Base-by-base conservation (phyloP, 2,329 filamentous ascomycete genomes). In the Trichoderma simmonsii region DNA sequence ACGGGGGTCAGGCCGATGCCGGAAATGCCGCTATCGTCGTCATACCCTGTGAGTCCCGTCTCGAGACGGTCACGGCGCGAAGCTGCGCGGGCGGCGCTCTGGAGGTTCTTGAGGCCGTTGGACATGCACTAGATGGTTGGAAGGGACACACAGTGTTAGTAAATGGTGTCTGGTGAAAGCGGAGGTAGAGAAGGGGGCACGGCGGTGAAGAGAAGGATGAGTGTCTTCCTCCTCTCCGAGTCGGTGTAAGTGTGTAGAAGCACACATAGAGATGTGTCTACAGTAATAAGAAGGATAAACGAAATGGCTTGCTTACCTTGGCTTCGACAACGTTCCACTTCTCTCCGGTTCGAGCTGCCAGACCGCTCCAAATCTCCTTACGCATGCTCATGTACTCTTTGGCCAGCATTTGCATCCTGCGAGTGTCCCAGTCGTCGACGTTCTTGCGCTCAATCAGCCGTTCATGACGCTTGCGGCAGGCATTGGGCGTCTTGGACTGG, bases 381-480 rank as follows among this genome's bases (percentile, higher is more conserved):
- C 94, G 88, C 83, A 92, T 88, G 73, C 86, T 86, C 88, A 94
- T 93, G 82, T 97, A 97, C 79, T 92, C 91, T 79, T 88, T 89
- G 48, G 93, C 92, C 54, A 97, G 84, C 11, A 86, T 85, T 79
- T 95, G 92, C 28, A 95, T 85, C 83, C 93, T 93, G 75, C 90
- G 85, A 24, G 88, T 88, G 77, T 95, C 92, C 91, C 93, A 96
- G 77, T 95, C 92, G 76, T 93, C 91, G 62, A 90, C 88, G 72
- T 90, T 90, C 79, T 86, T 87, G 75, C 91, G 89, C 82, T 95
- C 92, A 86, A 95, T 91, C 75, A 97, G 84, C 54, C 94, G 88
- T 82, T 97, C 94, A 77, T 97, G 93, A 70, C 94, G 89, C 83
- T 97, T 97, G 75, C 94, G 92, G 82, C 94, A 97, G 21, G 94